Conservation (phyloP, 192 early-diverging fungal genomes). For the Ambispora gerdemannii region DNA sequence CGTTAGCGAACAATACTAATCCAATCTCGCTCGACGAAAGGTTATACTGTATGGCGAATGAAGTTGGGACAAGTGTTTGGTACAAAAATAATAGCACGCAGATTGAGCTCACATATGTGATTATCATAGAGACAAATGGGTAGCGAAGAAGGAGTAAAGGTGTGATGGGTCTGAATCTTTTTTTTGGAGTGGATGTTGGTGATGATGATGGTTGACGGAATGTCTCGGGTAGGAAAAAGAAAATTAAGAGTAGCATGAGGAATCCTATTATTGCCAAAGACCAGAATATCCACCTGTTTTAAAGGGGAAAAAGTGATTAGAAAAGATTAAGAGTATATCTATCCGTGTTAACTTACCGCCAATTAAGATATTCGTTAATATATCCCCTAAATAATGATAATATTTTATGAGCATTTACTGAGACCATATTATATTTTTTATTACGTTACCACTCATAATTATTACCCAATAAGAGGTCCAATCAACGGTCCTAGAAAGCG, state of each 20-base stretch:
- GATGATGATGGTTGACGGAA: background rate
- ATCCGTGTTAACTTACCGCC: too few relatives aligned
- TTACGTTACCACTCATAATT: too few relatives aligned
- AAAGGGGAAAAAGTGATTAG: too few relatives aligned
- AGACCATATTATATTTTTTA: background rate
- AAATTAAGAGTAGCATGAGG: background rate
- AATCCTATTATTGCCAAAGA: slow-evolving; percentile 33
- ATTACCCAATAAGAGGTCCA: slow-evolving; percentile 44
- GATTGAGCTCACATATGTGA: background rate
- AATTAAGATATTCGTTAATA: background rate
- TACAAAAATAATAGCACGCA: background rate
- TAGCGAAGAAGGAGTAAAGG: slow-evolving; percentile 6
- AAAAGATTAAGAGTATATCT: too few relatives aligned
- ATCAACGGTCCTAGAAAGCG: slow-evolving; percentile 32
- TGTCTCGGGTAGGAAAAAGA: slow-evolving; percentile 21
- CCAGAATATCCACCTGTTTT: slow-evolving; percentile 44
- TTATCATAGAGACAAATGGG: background rate
- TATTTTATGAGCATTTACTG: background rate
- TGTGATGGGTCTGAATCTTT: background rate
- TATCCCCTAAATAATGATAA: background rate
- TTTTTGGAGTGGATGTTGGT: background rate
- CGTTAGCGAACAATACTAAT: background rate
- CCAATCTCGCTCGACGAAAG: background rate
- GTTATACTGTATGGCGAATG: background rate
- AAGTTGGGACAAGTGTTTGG: slow-evolving; percentile 1